Percentiles rank a stretch among this genome's conserved stretches.
phyloP scores from a whole-genome alignment of 2,329 filamentous ascomycete species.

The Penicillium paneum region DNA sequence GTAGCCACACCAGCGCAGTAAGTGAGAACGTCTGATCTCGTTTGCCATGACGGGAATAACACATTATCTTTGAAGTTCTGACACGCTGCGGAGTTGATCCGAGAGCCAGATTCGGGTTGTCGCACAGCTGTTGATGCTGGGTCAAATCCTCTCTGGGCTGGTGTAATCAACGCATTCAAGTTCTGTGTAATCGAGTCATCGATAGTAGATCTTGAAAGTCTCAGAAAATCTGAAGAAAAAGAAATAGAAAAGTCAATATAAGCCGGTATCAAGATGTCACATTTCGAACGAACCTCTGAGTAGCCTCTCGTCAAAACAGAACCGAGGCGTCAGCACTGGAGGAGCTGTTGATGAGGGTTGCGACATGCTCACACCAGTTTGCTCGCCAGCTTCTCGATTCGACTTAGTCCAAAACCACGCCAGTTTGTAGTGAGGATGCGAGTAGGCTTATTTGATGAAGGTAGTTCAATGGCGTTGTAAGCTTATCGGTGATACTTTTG shows the following conservation, averaged over 20 bases:
- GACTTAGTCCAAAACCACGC: constrained; percentile 40
- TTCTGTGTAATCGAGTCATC: constrained; percentile 94
- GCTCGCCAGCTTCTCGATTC: constrained; percentile 23
- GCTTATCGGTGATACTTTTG: neutral
- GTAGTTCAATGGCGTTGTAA: neutral
- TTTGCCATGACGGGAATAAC: constrained; percentile 85
- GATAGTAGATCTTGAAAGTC: constrained; percentile 75
- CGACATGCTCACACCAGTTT: constrained; percentile 37
- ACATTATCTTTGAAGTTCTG: constrained; percentile 69
- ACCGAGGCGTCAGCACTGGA: constrained; percentile 65
- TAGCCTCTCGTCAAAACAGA: constrained; percentile 70
- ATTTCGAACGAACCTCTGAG: constrained; percentile 58
- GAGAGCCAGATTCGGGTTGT: constrained; percentile 48
- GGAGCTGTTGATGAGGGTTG: constrained; percentile 36
- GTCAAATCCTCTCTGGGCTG: constrained; percentile 69
- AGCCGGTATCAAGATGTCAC: neutral
- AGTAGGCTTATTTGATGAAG: neutral
- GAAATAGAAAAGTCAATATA: constrained; percentile 57
- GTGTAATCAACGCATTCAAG: constrained; percentile 82
- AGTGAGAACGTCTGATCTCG: constrained; percentile 74
- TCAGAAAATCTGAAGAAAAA: constrained; percentile 71
- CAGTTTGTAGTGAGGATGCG: constrained; percentile 32
- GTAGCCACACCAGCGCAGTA: constrained; percentile 90
- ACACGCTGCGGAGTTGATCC: constrained; percentile 63
- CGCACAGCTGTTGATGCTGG: constrained; percentile 70